A percentile compares a stretch with the other conserved stretches of the same genome.
Evolutionary conservation across 169 alveolate genomes (phyloP).

Genomic region (Eimeria mitis): DNA sequence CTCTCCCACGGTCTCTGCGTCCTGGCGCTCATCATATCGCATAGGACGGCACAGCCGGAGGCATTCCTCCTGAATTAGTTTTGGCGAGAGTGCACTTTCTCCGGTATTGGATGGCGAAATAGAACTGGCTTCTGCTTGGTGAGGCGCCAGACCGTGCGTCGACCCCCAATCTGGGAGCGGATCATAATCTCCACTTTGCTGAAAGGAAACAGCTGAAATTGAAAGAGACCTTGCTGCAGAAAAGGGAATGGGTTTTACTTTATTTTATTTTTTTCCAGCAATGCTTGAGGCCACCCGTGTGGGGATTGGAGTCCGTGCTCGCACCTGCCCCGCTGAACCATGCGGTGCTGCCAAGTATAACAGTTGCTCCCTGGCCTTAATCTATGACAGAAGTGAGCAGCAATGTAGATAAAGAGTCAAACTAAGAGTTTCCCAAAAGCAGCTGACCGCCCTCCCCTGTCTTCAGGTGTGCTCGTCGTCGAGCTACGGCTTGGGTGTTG

Average conservation of each 20-base stretch:
- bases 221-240: no score
- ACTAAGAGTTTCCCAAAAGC: not conserved
- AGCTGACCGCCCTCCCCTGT: no score
- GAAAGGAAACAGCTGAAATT: no score
- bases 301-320: not conserved
- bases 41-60: not conserved
- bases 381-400: not conserved
- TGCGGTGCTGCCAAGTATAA: not conserved
- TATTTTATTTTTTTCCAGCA: not conserved
- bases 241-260: no score
- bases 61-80: not conserved
- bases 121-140: not conserved
- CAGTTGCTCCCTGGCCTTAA: not conserved
- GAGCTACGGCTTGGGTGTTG: no score
- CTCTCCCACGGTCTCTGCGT: not conserved
- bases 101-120: not conserved
- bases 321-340: not conserved
- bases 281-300: not conserved
- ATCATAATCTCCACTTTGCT: no score
- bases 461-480: no score
- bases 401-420: not conserved
- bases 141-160: no score
- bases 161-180: no score
- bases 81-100: not conserved
- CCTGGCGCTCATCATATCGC: not conserved